A percentile compares a stretch with the other conserved stretches of the same genome.
phyloP scores from a whole-genome alignment of 352 stramenopile genomes.

The Globisporangium sylvaticum region DNA sequence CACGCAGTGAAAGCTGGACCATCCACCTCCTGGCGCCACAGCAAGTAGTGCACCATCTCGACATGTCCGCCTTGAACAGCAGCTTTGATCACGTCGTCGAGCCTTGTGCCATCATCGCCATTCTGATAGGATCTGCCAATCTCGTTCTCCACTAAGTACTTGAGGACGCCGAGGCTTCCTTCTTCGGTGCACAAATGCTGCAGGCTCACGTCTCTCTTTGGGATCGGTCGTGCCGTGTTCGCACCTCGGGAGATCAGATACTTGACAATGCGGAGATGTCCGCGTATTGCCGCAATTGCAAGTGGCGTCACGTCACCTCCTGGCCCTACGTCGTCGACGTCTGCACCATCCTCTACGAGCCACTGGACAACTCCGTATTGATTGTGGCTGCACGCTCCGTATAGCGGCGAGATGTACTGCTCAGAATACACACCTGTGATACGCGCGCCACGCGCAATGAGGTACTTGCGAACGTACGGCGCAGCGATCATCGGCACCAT shows the following conservation, averaged over 20 bases:
- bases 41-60: background rate
- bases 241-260: background rate
- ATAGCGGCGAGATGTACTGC: background rate
- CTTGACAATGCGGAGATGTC: background rate
- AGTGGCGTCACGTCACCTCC: background rate
- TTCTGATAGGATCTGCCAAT: background rate
- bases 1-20: background rate
- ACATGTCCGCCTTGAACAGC: background rate
- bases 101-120: background rate
- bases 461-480: background rate
- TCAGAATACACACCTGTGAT: background rate
- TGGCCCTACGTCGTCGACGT: background rate
- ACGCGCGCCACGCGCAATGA: background rate
- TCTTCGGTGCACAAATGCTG: constrained; percentile 1
- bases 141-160: constrained; percentile 7
- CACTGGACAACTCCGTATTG: background rate
- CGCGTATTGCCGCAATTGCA: background rate
- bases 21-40: background rate
- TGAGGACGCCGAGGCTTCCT: constrained; percentile 5
- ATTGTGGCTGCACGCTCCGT: background rate
- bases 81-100: background rate
- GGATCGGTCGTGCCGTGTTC: background rate
- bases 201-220: background rate
- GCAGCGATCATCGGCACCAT: background rate
- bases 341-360: constrained; percentile 5